A percentile compares a stretch with the other conserved stretches of the same genome.
Evolutionary conservation across 1,139 yeast species (phyloP).

Genomic region (Candida labiduridarum): DNA sequence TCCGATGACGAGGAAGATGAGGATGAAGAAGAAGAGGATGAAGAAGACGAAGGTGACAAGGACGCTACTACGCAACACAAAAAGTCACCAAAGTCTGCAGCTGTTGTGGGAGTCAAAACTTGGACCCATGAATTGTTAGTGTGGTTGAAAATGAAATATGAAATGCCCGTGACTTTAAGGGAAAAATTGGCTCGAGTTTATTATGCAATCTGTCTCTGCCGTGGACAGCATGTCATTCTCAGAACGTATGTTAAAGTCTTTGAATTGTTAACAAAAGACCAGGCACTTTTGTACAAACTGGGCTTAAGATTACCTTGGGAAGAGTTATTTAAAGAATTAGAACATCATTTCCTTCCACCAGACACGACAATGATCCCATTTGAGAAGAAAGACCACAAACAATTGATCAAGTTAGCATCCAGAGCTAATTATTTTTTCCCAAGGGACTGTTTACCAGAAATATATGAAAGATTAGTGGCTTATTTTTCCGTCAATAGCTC

Average conservation of each 20-base stretch:
- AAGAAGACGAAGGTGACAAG: constrained; percentile 47
- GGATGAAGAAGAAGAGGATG: constrained; percentile 31
- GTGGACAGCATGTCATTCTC: constrained; percentile 72
- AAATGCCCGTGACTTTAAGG: constrained; percentile 70
- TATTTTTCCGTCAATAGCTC: constrained; percentile 61
- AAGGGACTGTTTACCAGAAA: constrained; percentile 37
- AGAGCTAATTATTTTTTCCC: constrained; percentile 51
- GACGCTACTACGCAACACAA: constrained; percentile 52
- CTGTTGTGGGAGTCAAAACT: constrained; percentile 73
- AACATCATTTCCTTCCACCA: constrained; percentile 33
- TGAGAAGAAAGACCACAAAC: constrained; percentile 47
- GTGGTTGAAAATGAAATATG: constrained; percentile 80
- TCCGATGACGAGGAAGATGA: constrained; percentile 42
- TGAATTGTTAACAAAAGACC: constrained; percentile 56
- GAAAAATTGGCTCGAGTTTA: constrained; percentile 68
- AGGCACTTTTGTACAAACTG: constrained; percentile 36
- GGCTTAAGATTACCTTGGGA: constrained; percentile 57
- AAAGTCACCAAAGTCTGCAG: constrained; percentile 66
- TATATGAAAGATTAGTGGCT: constrained; percentile 43
- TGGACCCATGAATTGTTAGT: constrained; percentile 89
- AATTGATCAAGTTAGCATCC: constrained; percentile 47
- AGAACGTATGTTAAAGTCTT: constrained; percentile 69
- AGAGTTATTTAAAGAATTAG: constrained; percentile 44
- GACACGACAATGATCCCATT: constrained; percentile 34
- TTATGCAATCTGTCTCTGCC: constrained; percentile 69